These are phyloP conservation scores for Gossypioides kirkii DNA, from an alignment of 345 rosid species.

Conservation along the genomic window DNA sequence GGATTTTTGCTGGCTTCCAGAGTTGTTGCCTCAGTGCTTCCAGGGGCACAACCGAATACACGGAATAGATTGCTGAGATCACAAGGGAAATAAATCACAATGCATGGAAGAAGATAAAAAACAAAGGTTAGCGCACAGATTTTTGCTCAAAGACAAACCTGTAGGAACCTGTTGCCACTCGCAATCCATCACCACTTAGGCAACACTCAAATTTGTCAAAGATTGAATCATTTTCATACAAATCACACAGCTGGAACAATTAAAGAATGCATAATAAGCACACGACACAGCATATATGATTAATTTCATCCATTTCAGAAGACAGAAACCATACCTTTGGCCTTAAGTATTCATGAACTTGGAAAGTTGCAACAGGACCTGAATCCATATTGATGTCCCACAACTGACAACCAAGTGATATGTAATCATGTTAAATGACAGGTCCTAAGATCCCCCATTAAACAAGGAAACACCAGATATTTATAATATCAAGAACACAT, in stretches of 20 bases:
- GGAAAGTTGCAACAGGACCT: slow-evolving; percentile 94
- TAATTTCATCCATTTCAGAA: not conserved
- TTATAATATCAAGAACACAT: not conserved
- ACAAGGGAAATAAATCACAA: slow-evolving; percentile 2
- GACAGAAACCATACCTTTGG: slow-evolving; percentile 56
- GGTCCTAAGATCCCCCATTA: not conserved
- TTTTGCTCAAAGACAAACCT: slow-evolving; percentile 41
- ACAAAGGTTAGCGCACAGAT: not conserved
- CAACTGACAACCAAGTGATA: slow-evolving; percentile 32
- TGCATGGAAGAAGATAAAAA: slow-evolving; percentile 18
- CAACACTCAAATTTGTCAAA: slow-evolving; percentile 98
- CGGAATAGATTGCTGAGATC: slow-evolving; percentile 82
- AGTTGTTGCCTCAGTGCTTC: slow-evolving; percentile 75
- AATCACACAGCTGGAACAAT: slow-evolving; percentile 79
- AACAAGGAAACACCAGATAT: not conserved
- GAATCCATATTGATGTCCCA: slow-evolving; percentile 99
- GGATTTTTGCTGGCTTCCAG: slow-evolving; percentile 99
- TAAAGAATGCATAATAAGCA: slow-evolving; percentile 17
- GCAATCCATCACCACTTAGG: slow-evolving; percentile 83
- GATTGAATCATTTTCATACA: slow-evolving; percentile 95
- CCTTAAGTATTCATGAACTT: slow-evolving; percentile 88
- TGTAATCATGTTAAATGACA: slow-evolving; percentile 12
- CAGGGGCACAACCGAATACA: slow-evolving; percentile 72
- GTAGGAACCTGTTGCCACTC: slow-evolving; percentile 97
- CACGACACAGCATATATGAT: not conserved